Conservation (phyloP, 129 eudicot species). For the Flaveria linearis region DNA sequence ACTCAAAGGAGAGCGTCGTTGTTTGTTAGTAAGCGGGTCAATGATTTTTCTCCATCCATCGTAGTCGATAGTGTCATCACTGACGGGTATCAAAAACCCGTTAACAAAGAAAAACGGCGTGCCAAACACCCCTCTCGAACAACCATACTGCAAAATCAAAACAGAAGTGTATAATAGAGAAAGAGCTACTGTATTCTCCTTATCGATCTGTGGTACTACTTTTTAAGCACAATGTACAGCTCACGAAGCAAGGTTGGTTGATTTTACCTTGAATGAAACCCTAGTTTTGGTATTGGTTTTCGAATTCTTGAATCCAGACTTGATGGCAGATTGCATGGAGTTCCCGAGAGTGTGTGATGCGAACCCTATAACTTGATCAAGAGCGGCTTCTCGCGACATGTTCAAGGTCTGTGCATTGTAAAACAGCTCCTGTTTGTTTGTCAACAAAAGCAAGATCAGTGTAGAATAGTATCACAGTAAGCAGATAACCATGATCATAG, state of each 20-base stretch:
- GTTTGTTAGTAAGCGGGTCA: conserved; percentile 51
- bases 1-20: conserved; percentile 22
- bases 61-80: conserved; percentile 51
- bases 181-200: no score
- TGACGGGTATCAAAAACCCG: conserved; percentile 65
- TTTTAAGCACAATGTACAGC: conserved; percentile 14
- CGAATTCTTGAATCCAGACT: conserved; percentile 56
- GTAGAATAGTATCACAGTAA: background rate
- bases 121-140: conserved; percentile 84
- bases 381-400: conserved; percentile 50
- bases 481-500: background rate
- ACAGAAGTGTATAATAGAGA: background rate
- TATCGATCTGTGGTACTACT: background rate
- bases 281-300: conserved; percentile 66
- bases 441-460: conserved; percentile 5
- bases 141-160: conserved; percentile 67
- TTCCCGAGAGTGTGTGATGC: conserved; percentile 46
- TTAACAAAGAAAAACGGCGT: conserved; percentile 83
- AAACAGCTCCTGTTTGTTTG: conserved; percentile 56
- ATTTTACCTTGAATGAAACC: conserved; percentile 72
- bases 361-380: conserved; percentile 43
- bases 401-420: conserved; percentile 58
- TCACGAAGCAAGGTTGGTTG: background rate
- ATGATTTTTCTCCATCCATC: conserved; percentile 65
- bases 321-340: conserved; percentile 46